These are phyloP conservation scores for Lyophyllum decastes DNA, from an alignment of 768 basidiomycete genomes.

Conservation along the genomic window DNA sequence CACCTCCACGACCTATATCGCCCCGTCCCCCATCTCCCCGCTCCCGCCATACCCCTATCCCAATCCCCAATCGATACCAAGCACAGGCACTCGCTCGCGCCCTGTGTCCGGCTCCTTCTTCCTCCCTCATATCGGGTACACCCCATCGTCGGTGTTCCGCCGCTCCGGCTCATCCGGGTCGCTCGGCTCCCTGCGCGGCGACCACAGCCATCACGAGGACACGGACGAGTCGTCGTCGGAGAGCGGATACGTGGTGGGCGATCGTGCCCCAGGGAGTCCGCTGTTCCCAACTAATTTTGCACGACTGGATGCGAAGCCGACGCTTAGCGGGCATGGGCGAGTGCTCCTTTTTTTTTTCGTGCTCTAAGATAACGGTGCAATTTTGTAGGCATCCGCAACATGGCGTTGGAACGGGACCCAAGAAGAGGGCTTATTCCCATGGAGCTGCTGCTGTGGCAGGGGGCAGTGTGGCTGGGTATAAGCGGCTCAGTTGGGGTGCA, in stretches of 20 bases:
- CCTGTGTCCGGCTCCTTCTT: constrained; percentile 8
- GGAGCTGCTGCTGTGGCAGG: constrained; percentile 13
- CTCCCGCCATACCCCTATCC: constrained; percentile 23
- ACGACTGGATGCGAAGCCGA: constrained; percentile 63
- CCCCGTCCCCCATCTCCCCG: constrained; percentile 27
- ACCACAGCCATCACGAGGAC: constrained; percentile 15
- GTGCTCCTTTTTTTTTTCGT: not conserved
- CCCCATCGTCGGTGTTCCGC: constrained; percentile 25
- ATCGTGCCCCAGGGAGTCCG: constrained; percentile 72
- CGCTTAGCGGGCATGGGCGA: constrained; percentile 37
- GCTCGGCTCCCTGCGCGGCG: constrained; percentile 26
- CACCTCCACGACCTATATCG: constrained; percentile 7
- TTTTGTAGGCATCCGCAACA: constrained; percentile 20
- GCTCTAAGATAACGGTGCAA: too few relatives aligned
- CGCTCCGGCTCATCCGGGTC: constrained; percentile 32
- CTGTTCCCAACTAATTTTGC: constrained; percentile 85
- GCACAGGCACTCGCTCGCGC: constrained; percentile 10
- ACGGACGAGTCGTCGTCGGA: constrained; percentile 39
- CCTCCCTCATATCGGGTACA: constrained; percentile 6
- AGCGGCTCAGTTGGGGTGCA: constrained; percentile 19
- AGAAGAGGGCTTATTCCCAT: constrained; percentile 23
- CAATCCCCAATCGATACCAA: constrained; percentile 1
- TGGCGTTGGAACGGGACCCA: constrained; percentile 16
- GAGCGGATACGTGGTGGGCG: constrained; percentile 34
- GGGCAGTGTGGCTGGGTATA: constrained; percentile 11